Percentiles rank a stretch among this genome's conserved stretches.
These are phyloP conservation scores for Beauveria australis DNA, from an alignment of 2,329 filamentous ascomycete genomes.

Conservation along the genomic window DNA sequence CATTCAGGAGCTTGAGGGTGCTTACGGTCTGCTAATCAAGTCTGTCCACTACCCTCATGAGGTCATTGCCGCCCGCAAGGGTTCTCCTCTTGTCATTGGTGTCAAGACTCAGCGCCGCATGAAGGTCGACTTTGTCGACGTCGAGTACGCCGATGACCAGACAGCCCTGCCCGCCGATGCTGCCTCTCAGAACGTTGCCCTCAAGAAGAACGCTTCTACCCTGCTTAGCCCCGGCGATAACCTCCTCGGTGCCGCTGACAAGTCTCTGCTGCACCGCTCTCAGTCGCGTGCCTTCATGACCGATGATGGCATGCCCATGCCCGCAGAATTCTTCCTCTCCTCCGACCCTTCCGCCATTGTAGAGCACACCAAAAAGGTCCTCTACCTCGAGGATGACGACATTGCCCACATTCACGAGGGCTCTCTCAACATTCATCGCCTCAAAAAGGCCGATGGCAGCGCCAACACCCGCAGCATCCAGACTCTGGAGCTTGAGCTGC, in stretches of 20 bases:
- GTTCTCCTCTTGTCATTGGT: slow-evolving; percentile 93
- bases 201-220: slow-evolving; percentile 75
- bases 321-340: slow-evolving; percentile 97
- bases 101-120: slow-evolving; percentile 97
- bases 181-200: slow-evolving; percentile 89
- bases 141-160: slow-evolving; percentile 88
- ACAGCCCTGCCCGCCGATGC: slow-evolving; percentile 80
- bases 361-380: slow-evolving; percentile 99
- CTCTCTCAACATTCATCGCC: slow-evolving; percentile 95
- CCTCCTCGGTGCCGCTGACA: slow-evolving; percentile 84
- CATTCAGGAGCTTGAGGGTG: slow-evolving; percentile 96
- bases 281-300: slow-evolving; percentile 99
- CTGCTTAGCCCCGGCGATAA: slow-evolving; percentile 54
- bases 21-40: slow-evolving; percentile 95
- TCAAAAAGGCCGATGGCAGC: slow-evolving; percentile 92
- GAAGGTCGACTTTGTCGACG: slow-evolving; percentile 99
- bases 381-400: slow-evolving; percentile 98
- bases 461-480: slow-evolving; percentile 97
- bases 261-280: slow-evolving; percentile 94
- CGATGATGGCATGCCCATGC: slow-evolving; percentile 95
- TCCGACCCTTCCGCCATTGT: slow-evolving; percentile 97
- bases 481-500: slow-evolving; percentile 95
- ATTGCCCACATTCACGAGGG: slow-evolving; percentile 99
- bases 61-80: slow-evolving; percentile 95
- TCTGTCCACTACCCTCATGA: slow-evolving; percentile 98